Base-by-base conservation (phyloP, 371 early-diverging fungal genomes). In the Mortierella sp. region DNA sequence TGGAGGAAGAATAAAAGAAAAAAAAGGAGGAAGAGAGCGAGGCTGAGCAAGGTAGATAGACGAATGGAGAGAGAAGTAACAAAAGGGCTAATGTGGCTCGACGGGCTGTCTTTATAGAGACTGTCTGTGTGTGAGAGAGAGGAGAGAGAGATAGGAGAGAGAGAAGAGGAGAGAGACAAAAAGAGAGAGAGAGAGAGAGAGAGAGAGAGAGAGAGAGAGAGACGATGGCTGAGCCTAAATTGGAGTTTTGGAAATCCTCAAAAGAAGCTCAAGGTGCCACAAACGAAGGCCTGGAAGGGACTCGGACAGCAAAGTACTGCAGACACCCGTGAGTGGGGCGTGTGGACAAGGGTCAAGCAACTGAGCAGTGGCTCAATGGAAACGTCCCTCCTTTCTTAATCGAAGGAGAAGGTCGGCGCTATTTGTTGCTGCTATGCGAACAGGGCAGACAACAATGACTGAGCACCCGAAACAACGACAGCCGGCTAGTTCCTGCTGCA, bases 241-340 rank as follows among this genome's bases (percentile, higher is more conserved):
- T 74, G 74, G 74, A 74, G 44, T 74, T 68, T 74, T 68, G 74
- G 68, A 68, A 73, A 64, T 68, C 64, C 68, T 64, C 62, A 73
- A 73, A 64, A 60, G 68, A 74, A 68, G 44, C 47, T 60, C 15
- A 47, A 29, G 28, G 60, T 60, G 60, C 21, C 18, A 60, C 48
- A 48, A 44, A 14, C n/a, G 57, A 37, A 37, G 21, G 37, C 18
- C 57, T 56, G 26, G 29, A 56, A 14, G 9, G 57, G 7, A 60
- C 21, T 15, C 52, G 18, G 14, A 57, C 53, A 60, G 52, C 16
- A 46, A 11, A 16, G 16, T 16, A 55, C 23, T 55, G 55, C 11
- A 57, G 28, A 30, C 16, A 26, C n/a, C 14, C 28, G 16, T 1
- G 28, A 26, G 29, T 26, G 7, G 28, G 18, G 57, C 7, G 28